phyloP scores from a whole-genome alignment of 73 alveolate species.

The Stentor coeruleus region DNA sequence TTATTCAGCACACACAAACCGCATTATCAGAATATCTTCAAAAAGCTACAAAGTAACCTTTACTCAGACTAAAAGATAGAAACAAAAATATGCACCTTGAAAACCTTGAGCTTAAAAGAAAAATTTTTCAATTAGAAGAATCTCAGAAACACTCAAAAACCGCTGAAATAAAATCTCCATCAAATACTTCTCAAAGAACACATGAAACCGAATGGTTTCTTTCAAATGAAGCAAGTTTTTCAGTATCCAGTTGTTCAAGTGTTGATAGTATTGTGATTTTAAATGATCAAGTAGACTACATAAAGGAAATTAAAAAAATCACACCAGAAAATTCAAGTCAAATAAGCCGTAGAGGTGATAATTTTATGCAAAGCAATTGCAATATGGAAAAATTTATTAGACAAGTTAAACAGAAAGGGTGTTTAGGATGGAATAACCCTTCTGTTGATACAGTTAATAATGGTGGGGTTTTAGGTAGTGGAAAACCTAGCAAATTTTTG shows the following conservation, averaged over 20 bases:
- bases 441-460: too few relatives aligned
- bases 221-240: not conserved
- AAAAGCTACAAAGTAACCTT: not conserved
- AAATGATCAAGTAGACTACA: not conserved
- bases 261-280: not conserved
- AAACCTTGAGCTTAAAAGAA: not conserved
- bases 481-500: too few relatives aligned
- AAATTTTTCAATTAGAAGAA: not conserved
- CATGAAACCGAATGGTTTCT: not conserved
- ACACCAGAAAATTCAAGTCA: too few relatives aligned
- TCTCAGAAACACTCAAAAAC: not conserved
- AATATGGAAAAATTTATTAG: too few relatives aligned
- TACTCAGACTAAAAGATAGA: not conserved
- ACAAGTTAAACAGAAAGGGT: too few relatives aligned
- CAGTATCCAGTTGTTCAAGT: not conserved
- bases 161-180: not conserved
- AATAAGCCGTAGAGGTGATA: too few relatives aligned
- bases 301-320: not conserved
- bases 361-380: too few relatives aligned
- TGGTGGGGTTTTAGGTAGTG: too few relatives aligned
- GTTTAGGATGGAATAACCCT: too few relatives aligned
- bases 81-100: not conserved
- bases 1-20: not conserved
- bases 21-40: not conserved
- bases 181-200: not conserved